These are phyloP conservation scores for Tieghemiomyces parasiticus DNA, from an alignment of 192 early-diverging fungal species.

Conservation along the genomic window DNA sequence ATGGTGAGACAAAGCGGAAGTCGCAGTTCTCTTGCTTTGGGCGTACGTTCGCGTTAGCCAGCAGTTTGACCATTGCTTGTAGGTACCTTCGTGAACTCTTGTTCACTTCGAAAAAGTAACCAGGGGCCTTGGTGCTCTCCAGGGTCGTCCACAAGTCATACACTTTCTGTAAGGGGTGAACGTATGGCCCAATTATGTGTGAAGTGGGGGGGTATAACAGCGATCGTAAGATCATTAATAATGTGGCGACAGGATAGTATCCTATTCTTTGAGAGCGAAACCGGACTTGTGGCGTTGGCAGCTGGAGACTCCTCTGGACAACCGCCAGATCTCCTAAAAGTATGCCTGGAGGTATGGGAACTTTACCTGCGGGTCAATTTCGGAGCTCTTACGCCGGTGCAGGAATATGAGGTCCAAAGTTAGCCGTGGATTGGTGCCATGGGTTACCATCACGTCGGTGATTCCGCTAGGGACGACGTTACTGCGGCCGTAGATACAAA, in stretches of 20 bases:
- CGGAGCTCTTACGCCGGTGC: not conserved
- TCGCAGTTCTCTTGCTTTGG: constrained; percentile 4
- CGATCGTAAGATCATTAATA: too few species aligned
- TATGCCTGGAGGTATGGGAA: too few species aligned
- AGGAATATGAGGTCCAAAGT: not conserved
- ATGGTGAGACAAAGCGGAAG: not conserved
- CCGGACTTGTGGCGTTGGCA: too few species aligned
- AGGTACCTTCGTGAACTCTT: constrained; percentile 6
- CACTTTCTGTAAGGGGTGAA: not conserved
- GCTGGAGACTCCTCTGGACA: too few species aligned
- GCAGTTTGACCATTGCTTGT: constrained; percentile 3
- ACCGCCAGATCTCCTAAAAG: too few species aligned
- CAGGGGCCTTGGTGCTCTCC: not conserved
- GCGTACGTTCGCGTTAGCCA: constrained; percentile 2
- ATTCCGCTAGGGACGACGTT: not conserved
- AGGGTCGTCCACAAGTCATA: not conserved
- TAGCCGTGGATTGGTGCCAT: not conserved
- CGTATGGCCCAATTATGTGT: too few species aligned
- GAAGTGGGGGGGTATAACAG: too few species aligned
- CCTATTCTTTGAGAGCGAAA: too few species aligned
- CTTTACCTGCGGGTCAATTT: not conserved
- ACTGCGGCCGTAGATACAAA: constrained; percentile 1
- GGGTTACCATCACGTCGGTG: not conserved
- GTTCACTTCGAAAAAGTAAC: constrained; percentile 4
- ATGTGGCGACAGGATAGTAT: too few species aligned